These are phyloP conservation scores for Apiospora marii DNA, from an alignment of 2,329 filamentous ascomycete species.

Conservation along the genomic window DNA sequence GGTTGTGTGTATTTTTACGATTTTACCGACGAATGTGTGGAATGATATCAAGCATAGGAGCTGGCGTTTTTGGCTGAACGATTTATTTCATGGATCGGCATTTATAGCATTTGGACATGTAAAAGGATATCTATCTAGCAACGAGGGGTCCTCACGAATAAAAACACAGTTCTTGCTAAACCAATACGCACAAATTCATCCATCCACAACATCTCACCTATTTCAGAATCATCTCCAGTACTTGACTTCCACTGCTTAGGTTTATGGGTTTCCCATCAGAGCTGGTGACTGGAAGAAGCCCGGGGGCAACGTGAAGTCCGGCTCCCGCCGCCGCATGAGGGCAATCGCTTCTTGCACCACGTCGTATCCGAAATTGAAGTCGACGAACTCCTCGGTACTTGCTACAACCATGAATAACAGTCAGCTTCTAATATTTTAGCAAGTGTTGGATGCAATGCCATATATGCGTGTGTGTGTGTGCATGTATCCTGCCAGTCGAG, in stretches of 20 bases:
- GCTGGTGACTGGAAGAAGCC: constrained; percentile 25
- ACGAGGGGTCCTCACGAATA: background rate
- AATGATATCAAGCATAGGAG: constrained; percentile 18
- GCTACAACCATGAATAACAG: constrained; percentile 26
- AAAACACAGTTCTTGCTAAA: background rate
- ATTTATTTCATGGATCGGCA: background rate
- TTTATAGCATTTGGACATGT: background rate
- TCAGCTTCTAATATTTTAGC: background rate
- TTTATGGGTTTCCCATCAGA: too few species aligned
- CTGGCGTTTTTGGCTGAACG: constrained; percentile 2
- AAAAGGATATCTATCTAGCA: constrained; percentile 10
- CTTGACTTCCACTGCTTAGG: background rate
- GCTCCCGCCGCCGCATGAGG: constrained; percentile 23
- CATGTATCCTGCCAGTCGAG: background rate
- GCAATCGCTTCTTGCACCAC: constrained; percentile 32
- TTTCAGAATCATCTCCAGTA: background rate
- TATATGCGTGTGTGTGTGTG: too few species aligned
- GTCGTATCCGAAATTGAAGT: constrained; percentile 41
- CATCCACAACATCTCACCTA: background rate
- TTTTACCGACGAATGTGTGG: constrained; percentile 11
- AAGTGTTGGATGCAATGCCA: background rate
- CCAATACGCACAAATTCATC: background rate
- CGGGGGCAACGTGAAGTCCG: constrained; percentile 24
- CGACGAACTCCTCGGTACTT: constrained; percentile 36
- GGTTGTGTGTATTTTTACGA: constrained; percentile 8